phyloP scores from a whole-genome alignment of 1,284 basidiomycete genomes.

The Paramarasmius palmivorus region DNA sequence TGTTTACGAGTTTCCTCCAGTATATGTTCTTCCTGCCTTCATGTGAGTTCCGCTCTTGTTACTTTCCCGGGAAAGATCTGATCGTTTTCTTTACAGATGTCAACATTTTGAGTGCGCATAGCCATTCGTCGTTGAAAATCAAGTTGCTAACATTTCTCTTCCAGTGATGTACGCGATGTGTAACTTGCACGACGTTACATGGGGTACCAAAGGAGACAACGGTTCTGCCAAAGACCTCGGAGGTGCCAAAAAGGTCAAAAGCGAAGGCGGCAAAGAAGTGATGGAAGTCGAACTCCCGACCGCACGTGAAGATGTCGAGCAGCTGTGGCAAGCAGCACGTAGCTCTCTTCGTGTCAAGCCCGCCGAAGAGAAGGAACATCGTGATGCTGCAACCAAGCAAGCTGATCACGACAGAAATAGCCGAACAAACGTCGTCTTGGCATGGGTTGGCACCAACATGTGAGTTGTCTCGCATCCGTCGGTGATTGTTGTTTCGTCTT shows the following conservation, averaged over 20 bases:
- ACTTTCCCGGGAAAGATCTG: not conserved
- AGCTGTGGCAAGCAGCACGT: slow-evolving; percentile 77
- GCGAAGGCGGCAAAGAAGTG: slow-evolving; percentile 80
- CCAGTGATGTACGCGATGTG: slow-evolving; percentile 89
- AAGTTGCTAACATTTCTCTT: slow-evolving; percentile 1
- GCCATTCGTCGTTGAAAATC: not conserved
- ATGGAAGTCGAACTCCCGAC: slow-evolving; percentile 86
- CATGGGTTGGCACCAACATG: slow-evolving; percentile 88
- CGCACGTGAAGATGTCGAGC: slow-evolving; percentile 82
- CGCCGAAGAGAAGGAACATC: slow-evolving; percentile 74
- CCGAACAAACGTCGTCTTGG: slow-evolving; percentile 81
- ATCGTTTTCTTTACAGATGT: slow-evolving; percentile 55
- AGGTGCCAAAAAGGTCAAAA: slow-evolving; percentile 84
- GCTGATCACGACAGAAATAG: slow-evolving; percentile 84
- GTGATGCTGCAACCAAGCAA: slow-evolving; percentile 87
- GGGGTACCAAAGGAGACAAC: slow-evolving; percentile 93
- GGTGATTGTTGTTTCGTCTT: slow-evolving; percentile 12
- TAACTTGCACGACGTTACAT: slow-evolving; percentile 87
- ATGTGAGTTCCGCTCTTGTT: slow-evolving; percentile 43
- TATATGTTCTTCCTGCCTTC: slow-evolving; percentile 81
- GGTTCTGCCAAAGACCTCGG: slow-evolving; percentile 84
- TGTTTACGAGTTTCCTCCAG: slow-evolving; percentile 88
- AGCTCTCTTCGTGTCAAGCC: slow-evolving; percentile 65
- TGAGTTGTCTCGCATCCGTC: slow-evolving; percentile 30
- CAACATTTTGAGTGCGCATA: slow-evolving; percentile 74